Conservation (phyloP, 2,329 filamentous ascomycete genomes). For the Colletotrichum caudatum region DNA sequence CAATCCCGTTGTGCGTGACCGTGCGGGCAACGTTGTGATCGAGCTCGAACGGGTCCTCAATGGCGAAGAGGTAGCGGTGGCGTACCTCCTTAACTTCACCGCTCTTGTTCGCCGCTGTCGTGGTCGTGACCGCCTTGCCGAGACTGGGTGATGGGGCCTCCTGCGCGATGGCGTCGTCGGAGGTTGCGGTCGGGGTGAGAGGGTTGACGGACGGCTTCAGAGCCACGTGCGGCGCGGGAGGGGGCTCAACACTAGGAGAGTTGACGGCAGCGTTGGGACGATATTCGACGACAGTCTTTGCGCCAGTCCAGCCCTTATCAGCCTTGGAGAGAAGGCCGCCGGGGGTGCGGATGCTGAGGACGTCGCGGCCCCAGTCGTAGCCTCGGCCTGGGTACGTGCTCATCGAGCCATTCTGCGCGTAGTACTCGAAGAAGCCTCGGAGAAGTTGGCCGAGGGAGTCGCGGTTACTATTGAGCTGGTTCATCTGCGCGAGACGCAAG, state of each 20-base stretch:
- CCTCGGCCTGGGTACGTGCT: slow-evolving; percentile 62
- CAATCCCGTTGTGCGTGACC: slow-evolving; percentile 85
- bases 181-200: slow-evolving; percentile 7
- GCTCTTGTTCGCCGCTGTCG: slow-evolving; percentile 46
- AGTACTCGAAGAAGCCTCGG: slow-evolving; percentile 90
- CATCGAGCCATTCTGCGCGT: slow-evolving; percentile 71
- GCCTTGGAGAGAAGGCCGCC: slow-evolving; percentile 80
- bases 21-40: slow-evolving; percentile 91
- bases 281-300: slow-evolving; percentile 68
- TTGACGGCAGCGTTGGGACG: slow-evolving; percentile 29
- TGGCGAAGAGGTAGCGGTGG: slow-evolving; percentile 86
- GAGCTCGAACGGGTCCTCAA: slow-evolving; percentile 91
- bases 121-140: slow-evolving; percentile 7
- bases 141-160: slow-evolving; percentile 33
- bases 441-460: slow-evolving; percentile 79
- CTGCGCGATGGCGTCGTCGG: neutral
- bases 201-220: slow-evolving; percentile 14
- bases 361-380: slow-evolving; percentile 85
- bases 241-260: slow-evolving; percentile 23
- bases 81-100: slow-evolving; percentile 75
- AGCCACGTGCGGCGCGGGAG: slow-evolving; percentile 8
- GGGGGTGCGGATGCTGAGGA: slow-evolving; percentile 79
- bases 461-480: slow-evolving; percentile 74
- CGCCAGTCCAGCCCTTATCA: slow-evolving; percentile 88
- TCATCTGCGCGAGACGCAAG: slow-evolving; percentile 65